Evolutionary conservation across 2,329 filamentous ascomycete genomes (phyloP), one percentile per base, ranked within the genome.

Genomic region (Geosmithia morbida): DNA sequence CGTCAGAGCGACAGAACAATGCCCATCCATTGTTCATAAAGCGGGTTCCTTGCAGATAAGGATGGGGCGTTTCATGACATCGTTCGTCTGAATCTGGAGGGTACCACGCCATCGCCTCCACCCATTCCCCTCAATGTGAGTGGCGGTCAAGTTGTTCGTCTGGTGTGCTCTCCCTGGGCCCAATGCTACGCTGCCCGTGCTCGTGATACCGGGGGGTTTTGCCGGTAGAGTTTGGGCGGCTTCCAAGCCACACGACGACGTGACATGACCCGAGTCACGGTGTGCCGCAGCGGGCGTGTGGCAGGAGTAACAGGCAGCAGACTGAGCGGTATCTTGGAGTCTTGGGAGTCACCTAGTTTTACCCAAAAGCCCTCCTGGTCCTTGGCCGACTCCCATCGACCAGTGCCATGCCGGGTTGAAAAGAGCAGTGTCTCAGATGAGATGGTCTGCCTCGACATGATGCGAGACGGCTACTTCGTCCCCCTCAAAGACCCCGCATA

Each of bases 391-490:
- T 11, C 33, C 33, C 33, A 37, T 37, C 33, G 33, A 37, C 33
- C 6, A 37, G 33, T 37, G 33, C 13, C 33, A 37, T 37, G 10
- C 33, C 14, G 33, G 8, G 22, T 5, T 26, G 43, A 2, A 37
- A 29, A 29, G 16, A 39, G 26, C 16, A 16, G 30, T 16, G 29
- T 19, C n/a, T 41, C 18, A 47, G 16, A 51, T 53, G 45, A 66
- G 48, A 50, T 66, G 64, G 43, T 56, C 52, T 22, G 53, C 53
- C 18, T 66, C 74, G 49, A 86, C 79, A 55, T 87, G 83, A 60
- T 81, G 71, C 10, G 75, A 75, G 10, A 87, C 79, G 8, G 82
- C 83, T 1, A 67, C 65, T 54, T 82, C 81, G 53, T 87, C 82
- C 1, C 83, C 83, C 53, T 81, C 71, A 58, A 86, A 87, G 0